A percentile compares a stretch with the other conserved stretches of the same genome.
Conservation (phyloP, 2,329 filamentous ascomycete species). For the Sarocladium strictum region DNA sequence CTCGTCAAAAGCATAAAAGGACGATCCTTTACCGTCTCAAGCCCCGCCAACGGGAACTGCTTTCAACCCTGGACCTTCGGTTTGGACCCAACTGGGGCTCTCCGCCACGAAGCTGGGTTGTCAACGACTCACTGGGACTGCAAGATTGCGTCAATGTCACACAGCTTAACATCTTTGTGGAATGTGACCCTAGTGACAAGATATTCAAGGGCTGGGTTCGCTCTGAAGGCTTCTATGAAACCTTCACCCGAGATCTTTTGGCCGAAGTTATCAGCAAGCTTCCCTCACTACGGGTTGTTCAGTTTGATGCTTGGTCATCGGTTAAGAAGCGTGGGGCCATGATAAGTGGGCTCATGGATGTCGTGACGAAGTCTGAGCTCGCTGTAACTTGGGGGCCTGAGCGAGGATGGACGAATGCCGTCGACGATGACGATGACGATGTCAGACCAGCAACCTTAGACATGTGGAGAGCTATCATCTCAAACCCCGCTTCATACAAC, state of each 20-base stretch:
- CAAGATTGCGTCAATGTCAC: slow-evolving; percentile 53
- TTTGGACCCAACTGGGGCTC: slow-evolving; percentile 68
- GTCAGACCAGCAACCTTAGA: neutral
- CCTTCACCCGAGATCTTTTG: slow-evolving; percentile 55
- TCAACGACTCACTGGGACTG: slow-evolving; percentile 59
- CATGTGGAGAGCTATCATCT: neutral
- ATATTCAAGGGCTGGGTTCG: slow-evolving; percentile 63
- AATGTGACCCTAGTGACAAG: slow-evolving; percentile 64
- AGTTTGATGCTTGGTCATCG: slow-evolving; percentile 64
- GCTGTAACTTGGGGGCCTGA: slow-evolving; percentile 62
- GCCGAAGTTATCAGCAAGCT: slow-evolving; percentile 49
- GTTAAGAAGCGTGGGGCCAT: slow-evolving; percentile 61
- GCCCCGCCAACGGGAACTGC: slow-evolving; percentile 48
- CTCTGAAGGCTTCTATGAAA: slow-evolving; percentile 63
- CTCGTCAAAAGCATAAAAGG: slow-evolving; percentile 65
- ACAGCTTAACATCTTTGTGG: slow-evolving; percentile 60
- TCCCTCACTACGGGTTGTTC: slow-evolving; percentile 49
- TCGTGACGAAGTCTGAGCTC: slow-evolving; percentile 41
- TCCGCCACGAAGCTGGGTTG: slow-evolving; percentile 65
- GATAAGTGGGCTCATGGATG: slow-evolving; percentile 53
- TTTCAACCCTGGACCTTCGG: slow-evolving; percentile 63
- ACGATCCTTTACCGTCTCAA: slow-evolving; percentile 64
- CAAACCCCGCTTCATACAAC: too few species aligned
- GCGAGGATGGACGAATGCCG: slow-evolving; percentile 57
- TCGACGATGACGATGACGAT: slow-evolving; percentile 25